Conservation (phyloP, 441 rosid species). For the Pelargonium citronellum region DNA sequence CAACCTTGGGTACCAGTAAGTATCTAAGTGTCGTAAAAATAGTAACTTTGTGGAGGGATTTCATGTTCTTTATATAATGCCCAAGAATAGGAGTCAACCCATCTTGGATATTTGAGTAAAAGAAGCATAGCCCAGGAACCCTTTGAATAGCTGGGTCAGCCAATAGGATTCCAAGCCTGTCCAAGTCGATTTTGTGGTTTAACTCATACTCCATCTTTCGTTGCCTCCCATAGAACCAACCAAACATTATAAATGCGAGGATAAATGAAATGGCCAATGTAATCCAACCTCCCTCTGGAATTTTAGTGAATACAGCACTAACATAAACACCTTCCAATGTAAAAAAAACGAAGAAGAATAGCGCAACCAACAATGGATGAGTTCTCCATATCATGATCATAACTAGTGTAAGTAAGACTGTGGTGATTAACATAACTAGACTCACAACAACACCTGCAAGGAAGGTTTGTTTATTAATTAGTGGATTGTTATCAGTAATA, state of each 20-base stretch:
- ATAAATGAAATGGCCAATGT: constrained; percentile 58
- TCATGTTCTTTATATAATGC: constrained; percentile 53
- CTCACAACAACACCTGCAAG: constrained; percentile 62
- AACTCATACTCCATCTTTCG: constrained; percentile 56
- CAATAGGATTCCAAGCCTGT: constrained; percentile 34
- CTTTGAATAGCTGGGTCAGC: constrained; percentile 46
- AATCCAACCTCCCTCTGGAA: constrained; percentile 64
- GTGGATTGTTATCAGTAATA: too few relatives aligned
- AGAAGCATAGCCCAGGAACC: constrained; percentile 60
- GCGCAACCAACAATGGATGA: constrained; percentile 29
- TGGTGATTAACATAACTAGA: constrained; percentile 62
- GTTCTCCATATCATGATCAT: constrained; percentile 66
- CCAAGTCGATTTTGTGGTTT: constrained; percentile 41
- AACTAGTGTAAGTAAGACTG: constrained; percentile 44
- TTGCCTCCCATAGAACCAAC: constrained; percentile 66
- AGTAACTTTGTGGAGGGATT: constrained; percentile 53
- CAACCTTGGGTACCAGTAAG: constrained; percentile 52
- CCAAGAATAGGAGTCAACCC: constrained; percentile 59
- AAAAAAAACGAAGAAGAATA: constrained; percentile 44
- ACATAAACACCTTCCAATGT: constrained; percentile 61
- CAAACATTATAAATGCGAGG: constrained; percentile 58
- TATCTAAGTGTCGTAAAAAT: constrained; percentile 49
- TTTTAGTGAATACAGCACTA: constrained; percentile 53
- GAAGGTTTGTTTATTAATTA: neutral
- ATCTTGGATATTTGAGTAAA: constrained; percentile 58